phyloP scores from a whole-genome alignment of 495 filamentous ascomycete species.

The Xylaria bambusicola region DNA sequence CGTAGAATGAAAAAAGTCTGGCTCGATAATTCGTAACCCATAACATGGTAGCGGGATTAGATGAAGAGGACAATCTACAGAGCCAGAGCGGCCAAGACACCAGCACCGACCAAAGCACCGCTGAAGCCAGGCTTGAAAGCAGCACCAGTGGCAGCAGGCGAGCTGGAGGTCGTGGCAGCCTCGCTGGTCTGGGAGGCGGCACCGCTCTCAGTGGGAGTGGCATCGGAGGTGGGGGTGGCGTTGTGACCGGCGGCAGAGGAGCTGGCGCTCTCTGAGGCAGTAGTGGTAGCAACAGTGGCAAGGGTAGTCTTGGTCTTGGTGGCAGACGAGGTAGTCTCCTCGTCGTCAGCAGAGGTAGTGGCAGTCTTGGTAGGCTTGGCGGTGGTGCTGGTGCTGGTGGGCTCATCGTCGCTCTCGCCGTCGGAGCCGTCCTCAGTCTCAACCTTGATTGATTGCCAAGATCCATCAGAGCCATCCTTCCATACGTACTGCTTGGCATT shows the following conservation, averaged over 20 bases:
- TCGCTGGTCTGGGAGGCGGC: conserved; percentile 17
- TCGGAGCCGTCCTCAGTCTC: conserved; percentile 69
- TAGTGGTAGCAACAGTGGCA: conserved; percentile 23
- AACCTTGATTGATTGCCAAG: conserved; percentile 76
- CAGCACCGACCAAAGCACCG: conserved; percentile 26
- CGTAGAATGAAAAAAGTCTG: conserved; percentile 30
- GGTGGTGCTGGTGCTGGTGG: conserved; percentile 38
- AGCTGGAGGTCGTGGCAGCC: neutral
- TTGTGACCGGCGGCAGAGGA: conserved; percentile 19
- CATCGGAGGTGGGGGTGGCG: neutral
- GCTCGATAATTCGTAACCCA: conserved; percentile 29
- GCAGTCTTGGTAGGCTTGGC: conserved; percentile 30
- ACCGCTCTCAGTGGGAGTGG: conserved; percentile 5
- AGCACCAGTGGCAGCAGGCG: conserved; percentile 8
- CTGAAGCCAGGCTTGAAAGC: conserved; percentile 32
- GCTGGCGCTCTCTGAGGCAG: conserved; percentile 18
- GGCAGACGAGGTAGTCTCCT: conserved; percentile 28
- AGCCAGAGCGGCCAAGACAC: conserved; percentile 27
- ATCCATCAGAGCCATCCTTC: conserved; percentile 64
- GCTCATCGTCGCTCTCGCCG: conserved; percentile 61
- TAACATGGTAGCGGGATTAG: conserved; percentile 26
- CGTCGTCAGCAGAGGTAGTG: conserved; percentile 26
- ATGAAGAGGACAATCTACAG: conserved; percentile 26
- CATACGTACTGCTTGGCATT: conserved; percentile 77
- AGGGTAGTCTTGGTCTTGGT: conserved; percentile 21